phyloP scores from a whole-genome alignment of 192 early-diverging fungal species.

The Coemansia sp. region DNA sequence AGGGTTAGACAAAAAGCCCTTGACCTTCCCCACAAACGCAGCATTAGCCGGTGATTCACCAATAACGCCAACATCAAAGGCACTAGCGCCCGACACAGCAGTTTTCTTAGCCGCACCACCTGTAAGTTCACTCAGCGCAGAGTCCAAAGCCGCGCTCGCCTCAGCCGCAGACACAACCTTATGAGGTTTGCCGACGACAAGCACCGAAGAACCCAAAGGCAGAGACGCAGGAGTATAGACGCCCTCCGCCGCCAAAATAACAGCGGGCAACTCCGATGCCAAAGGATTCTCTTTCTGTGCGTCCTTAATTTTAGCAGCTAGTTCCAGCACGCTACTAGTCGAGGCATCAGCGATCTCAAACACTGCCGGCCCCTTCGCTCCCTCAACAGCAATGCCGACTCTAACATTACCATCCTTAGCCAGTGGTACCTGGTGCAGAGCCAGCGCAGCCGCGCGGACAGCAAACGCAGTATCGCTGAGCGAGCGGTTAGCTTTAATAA shows the following conservation, averaged over 20 bases:
- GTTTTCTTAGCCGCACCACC: constrained; percentile 5
- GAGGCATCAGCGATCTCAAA: constrained; percentile 34
- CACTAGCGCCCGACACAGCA: neutral
- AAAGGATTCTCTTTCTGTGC: constrained; percentile 7
- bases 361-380: constrained; percentile 33
- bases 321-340: constrained; percentile 27
- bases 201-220: constrained; percentile 58
- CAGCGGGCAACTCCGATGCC: constrained; percentile 7
- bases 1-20: constrained; percentile 47
- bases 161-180: constrained; percentile 29
- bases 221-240: constrained; percentile 60
- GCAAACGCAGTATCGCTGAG: constrained; percentile 28
- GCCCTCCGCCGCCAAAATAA: constrained; percentile 32
- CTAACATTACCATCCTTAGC: constrained; percentile 60
- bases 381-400: constrained; percentile 66
- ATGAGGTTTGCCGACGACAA: constrained; percentile 63
- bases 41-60: constrained; percentile 32
- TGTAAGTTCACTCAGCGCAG: constrained; percentile 39
- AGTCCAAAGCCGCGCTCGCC: constrained; percentile 25
- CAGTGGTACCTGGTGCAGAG: constrained; percentile 34
- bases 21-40: constrained; percentile 34
- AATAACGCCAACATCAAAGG: constrained; percentile 35
- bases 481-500: constrained; percentile 25
- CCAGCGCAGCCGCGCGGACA: constrained; percentile 44
- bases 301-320: constrained; percentile 32